Conservation (phyloP, 1,284 basidiomycete genomes). For the Ustilago curta region DNA sequence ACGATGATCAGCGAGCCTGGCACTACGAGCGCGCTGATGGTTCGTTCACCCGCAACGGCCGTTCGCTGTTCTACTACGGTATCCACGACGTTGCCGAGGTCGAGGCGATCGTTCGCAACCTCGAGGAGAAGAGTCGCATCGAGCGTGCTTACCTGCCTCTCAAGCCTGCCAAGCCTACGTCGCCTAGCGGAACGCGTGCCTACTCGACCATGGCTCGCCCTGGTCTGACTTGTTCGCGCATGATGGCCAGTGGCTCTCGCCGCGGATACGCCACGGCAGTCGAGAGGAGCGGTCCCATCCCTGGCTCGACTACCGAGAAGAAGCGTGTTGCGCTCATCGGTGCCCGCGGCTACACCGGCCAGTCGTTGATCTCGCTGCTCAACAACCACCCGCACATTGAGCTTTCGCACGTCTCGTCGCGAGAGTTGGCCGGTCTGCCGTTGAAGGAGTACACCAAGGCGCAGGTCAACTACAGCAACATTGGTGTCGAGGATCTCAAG, state of each 20-base stretch:
- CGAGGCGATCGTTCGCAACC: slow-evolving; percentile 78
- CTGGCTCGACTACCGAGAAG: slow-evolving; percentile 74
- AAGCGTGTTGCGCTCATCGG: slow-evolving; percentile 96
- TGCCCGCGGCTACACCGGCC: slow-evolving; percentile 94
- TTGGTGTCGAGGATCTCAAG: slow-evolving; percentile 65
- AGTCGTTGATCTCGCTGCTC: slow-evolving; percentile 86
- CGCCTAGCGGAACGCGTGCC: slow-evolving; percentile 66
- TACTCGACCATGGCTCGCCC: slow-evolving; percentile 67
- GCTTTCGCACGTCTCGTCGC: slow-evolving; percentile 93
- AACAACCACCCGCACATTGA: slow-evolving; percentile 86
- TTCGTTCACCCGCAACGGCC: slow-evolving; percentile 92
- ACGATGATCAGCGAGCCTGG: slow-evolving; percentile 96
- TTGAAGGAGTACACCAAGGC: slow-evolving; percentile 86
- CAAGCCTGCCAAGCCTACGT: slow-evolving; percentile 78
- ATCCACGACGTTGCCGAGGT: slow-evolving; percentile 92
- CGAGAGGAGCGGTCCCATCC: slow-evolving; percentile 69
- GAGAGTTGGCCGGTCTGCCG: slow-evolving; percentile 87
- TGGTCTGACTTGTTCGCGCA: slow-evolving; percentile 72
- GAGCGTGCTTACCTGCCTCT: slow-evolving; percentile 90
- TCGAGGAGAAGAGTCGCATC: slow-evolving; percentile 87
- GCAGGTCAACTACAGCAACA: slow-evolving; percentile 72
- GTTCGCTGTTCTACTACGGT: slow-evolving; percentile 96
- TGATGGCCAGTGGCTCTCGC: slow-evolving; percentile 30
- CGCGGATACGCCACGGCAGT: slow-evolving; percentile 72
- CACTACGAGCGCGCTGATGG: slow-evolving; percentile 99